Evolutionary conservation across 805 yeast species (phyloP).

Genomic region (Metschnikowia peoriensis): DNA sequence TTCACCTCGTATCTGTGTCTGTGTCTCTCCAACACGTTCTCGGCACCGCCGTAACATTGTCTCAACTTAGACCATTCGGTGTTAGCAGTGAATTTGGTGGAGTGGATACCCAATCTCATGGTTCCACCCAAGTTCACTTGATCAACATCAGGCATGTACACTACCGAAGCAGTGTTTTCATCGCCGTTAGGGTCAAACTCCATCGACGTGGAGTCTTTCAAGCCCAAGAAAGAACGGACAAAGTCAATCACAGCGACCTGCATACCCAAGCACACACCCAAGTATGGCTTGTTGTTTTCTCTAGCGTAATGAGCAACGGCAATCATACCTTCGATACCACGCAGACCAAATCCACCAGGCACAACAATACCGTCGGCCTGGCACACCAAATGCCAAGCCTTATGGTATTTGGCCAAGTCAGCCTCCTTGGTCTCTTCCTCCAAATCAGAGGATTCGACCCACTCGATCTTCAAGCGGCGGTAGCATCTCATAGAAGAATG

Average conservation of each 20-base stretch:
- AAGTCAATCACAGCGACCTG: conserved; percentile 96
- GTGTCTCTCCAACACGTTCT: conserved; percentile 84
- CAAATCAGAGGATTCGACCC: conserved; percentile 94
- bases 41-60: conserved; percentile 71
- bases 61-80: conserved; percentile 69
- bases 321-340: conserved; percentile 99
- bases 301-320: conserved; percentile 98
- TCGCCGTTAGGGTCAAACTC: conserved; percentile 70
- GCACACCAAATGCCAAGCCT: conserved; percentile 92
- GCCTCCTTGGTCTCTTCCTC: conserved; percentile 66
- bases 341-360: conserved; percentile 97
- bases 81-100: conserved; percentile 72
- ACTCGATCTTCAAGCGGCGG: conserved; percentile 79
- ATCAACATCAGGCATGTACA: conserved; percentile 98
- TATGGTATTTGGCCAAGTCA: conserved; percentile 78
- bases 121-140: conserved; percentile 97
- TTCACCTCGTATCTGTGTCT: conserved; percentile 98
- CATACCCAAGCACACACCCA: conserved; percentile 96
- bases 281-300: conserved; percentile 86
- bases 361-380: conserved; percentile 95
- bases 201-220: conserved; percentile 68
- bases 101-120: conserved; percentile 95
- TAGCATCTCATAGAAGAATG: conserved; percentile 91
- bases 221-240: conserved; percentile 74
- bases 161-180: conserved; percentile 70